Percentiles rank a stretch among this genome's conserved stretches.
phyloP scores from a whole-genome alignment of 2,329 filamentous ascomycete genomes.

The Xenoacremonium recifei region DNA sequence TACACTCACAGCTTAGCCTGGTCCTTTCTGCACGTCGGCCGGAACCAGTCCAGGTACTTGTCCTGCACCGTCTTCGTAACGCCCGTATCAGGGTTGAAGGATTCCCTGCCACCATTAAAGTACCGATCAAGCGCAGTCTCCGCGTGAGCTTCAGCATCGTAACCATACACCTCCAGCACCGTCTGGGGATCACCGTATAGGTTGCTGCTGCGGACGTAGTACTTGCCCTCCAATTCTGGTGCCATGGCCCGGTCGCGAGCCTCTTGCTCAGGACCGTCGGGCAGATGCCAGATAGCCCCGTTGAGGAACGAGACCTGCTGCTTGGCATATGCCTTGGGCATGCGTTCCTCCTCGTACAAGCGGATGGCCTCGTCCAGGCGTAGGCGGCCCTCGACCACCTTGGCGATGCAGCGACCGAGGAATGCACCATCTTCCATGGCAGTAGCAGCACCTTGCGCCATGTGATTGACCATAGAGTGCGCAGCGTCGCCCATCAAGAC shows the following conservation, averaged over 20 bases:
- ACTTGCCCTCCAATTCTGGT: not conserved
- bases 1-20: not conserved
- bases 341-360: not conserved
- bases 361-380: not conserved
- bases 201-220: not conserved
- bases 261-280: not conserved
- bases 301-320: not conserved
- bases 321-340: not conserved
- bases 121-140: not conserved
- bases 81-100: not conserved
- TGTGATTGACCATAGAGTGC: not conserved
- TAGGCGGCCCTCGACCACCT: not conserved
- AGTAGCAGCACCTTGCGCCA: not conserved
- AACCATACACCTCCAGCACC: not conserved
- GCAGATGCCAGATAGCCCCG: not conserved
- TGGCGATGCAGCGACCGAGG: not conserved
- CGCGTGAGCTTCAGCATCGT: not conserved
- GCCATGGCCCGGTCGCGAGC: not conserved
- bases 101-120: not conserved
- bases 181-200: not conserved
- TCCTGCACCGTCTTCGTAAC: not conserved
- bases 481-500: not conserved
- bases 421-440: not conserved
- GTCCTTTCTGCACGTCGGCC: not conserved
- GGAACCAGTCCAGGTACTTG: not conserved